These are phyloP conservation scores for Pseudocercospora macadamiae DNA, from an alignment of 2,329 filamentous ascomycete genomes.

Conservation along the genomic window DNA sequence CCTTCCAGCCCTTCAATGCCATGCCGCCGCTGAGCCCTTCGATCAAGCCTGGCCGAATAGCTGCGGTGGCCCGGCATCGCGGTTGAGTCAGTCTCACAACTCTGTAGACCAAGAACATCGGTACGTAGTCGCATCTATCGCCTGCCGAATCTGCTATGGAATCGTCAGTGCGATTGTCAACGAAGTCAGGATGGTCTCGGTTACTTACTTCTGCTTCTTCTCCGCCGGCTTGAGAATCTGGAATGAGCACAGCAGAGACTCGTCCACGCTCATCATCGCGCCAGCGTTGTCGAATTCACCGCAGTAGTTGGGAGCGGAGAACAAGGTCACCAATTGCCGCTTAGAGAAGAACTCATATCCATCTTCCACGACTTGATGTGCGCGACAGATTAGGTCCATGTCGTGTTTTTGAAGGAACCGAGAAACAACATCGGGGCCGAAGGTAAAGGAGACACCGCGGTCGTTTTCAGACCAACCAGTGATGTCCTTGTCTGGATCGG, in stretches of 20 bases:
- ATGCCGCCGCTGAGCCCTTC: constrained; percentile 13
- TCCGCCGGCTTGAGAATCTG: constrained; percentile 99
- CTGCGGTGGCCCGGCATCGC: constrained; percentile 16
- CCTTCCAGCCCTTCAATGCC: constrained; percentile 15
- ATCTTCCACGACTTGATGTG: constrained; percentile 97
- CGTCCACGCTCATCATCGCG: constrained; percentile 99
- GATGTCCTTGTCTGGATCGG: constrained; percentile 98
- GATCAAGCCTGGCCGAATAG: constrained; percentile 8
- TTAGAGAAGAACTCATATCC: constrained; percentile 99
- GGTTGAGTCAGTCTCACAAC: constrained; percentile 14
- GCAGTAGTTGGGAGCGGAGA: constrained; percentile 98
- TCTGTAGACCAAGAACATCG: constrained; percentile 2
- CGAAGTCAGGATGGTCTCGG: too few species aligned
- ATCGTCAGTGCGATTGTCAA: constrained; percentile 14
- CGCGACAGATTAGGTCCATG: constrained; percentile 98
- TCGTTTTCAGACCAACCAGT: constrained; percentile 99
- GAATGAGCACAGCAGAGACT: constrained; percentile 98
- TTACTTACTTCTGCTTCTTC: constrained; percentile 99
- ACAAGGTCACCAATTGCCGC: constrained; percentile 93
- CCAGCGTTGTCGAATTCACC: constrained; percentile 99
- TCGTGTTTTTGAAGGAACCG: constrained; percentile 98
- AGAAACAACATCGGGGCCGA: constrained; percentile 95
- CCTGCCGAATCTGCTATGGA: constrained; percentile 88
- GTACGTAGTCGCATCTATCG: constrained; percentile 60
- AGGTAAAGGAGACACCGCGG: constrained; percentile 97